Conservation (phyloP, 2,329 filamentous ascomycete species). For the Sarocladiaceae sp. region DNA sequence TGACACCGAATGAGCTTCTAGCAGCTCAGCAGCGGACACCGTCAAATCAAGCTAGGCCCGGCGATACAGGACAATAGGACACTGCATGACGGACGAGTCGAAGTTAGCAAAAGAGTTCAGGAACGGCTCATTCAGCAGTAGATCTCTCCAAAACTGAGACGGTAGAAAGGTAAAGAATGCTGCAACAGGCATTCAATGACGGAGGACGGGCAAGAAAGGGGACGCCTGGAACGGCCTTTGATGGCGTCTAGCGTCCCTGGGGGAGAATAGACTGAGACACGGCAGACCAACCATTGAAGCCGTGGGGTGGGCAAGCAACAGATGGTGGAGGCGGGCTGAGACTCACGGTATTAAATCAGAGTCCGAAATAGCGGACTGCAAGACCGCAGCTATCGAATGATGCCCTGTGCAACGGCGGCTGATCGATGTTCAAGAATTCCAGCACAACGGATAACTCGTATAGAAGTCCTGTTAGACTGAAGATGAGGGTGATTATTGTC, state of each 20-base stretch:
- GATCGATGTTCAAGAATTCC: not conserved
- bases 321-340: slow-evolving; percentile 1
- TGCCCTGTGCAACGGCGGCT: slow-evolving; percentile 1
- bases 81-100: slow-evolving; percentile 9
- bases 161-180: slow-evolving; percentile 4
- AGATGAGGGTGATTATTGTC: not conserved
- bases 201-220: not conserved
- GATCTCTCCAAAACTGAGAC: not conserved
- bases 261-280: slow-evolving; percentile 7
- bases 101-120: not conserved
- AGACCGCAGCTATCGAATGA: not conserved
- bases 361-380: not conserved
- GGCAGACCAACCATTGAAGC: slow-evolving; percentile 1
- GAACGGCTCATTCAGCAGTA: not conserved
- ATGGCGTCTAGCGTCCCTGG: slow-evolving; percentile 3
- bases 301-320: not conserved
- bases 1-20: not conserved
- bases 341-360: slow-evolving; percentile 8
- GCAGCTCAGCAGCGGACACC: not conserved
- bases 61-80: not conserved
- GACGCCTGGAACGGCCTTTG: slow-evolving; percentile 7
- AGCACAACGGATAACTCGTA: too few species aligned
- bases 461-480: not conserved
- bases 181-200: slow-evolving; percentile 6
- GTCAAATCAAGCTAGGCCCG: not conserved